phyloP scores from a whole-genome alignment of 345 rosid genomes.

The Sapria himalayana region DNA sequence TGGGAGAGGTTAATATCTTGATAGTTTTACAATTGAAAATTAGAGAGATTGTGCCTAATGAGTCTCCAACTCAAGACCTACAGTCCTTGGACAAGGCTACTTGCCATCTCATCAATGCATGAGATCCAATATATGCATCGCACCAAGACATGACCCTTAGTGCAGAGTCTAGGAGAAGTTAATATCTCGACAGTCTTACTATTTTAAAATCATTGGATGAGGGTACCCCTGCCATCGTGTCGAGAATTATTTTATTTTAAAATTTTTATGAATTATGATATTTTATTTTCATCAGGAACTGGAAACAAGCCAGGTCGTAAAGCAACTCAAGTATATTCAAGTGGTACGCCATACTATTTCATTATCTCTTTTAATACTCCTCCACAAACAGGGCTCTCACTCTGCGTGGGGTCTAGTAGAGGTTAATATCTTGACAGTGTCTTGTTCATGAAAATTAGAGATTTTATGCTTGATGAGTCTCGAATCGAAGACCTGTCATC shows the following conservation, averaged over 20 bases:
- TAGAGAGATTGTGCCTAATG: no score
- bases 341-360: slow-evolving; percentile 34
- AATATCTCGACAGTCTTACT: no score
- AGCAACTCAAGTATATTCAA: slow-evolving; percentile 56
- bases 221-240: neutral
- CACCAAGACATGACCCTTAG: no score
- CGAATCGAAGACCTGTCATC: neutral
- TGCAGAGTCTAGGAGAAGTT: no score
- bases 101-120: no score
- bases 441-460: no score
- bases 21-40: no score
- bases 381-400: neutral
- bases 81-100: no score
- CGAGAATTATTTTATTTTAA: neutral
- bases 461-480: neutral
- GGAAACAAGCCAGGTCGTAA: slow-evolving; percentile 54
- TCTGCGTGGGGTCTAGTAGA: neutral
- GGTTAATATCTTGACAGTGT: neutral
- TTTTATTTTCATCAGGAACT: slow-evolving; percentile 44
- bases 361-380: neutral
- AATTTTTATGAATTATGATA: slow-evolving; percentile 7
- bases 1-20: no score
- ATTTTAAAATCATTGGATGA: no score
- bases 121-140: no score
- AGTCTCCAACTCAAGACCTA: no score